Percentiles rank a stretch among this genome's conserved stretches.
These are phyloP conservation scores for Arthroderma uncinatum DNA, from an alignment of 2,329 filamentous ascomycete genomes.

Conservation along the genomic window DNA sequence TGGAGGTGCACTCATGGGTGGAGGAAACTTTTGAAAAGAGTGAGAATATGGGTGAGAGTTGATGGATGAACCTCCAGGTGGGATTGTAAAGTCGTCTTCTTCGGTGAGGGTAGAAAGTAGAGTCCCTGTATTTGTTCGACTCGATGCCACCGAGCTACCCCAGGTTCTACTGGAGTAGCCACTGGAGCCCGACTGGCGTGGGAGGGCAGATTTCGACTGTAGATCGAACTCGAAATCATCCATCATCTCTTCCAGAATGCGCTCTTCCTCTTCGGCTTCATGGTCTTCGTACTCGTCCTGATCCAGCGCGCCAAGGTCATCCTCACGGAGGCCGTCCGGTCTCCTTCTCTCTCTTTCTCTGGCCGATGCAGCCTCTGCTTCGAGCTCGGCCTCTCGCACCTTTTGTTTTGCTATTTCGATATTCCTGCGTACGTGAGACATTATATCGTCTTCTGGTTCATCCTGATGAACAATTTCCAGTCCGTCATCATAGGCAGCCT, in stretches of 20 bases:
- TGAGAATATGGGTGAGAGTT: conserved; percentile 23
- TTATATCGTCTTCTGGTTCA: conserved; percentile 3
- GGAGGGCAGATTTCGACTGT: conserved; percentile 55
- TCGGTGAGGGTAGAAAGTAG: conserved; percentile 64
- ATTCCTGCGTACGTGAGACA: conserved; percentile 46
- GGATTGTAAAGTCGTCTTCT: conserved; percentile 29
- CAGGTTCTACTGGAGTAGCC: conserved; percentile 65
- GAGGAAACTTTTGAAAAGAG: conserved; percentile 34
- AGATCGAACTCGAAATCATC: conserved; percentile 70
- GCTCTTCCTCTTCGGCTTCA: conserved; percentile 62
- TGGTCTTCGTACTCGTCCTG: conserved; percentile 44
- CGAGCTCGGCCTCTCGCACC: conserved; percentile 61
- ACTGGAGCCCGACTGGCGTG: conserved; percentile 73
- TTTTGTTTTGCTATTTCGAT: conserved; percentile 67
- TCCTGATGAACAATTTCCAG: conserved; percentile 52
- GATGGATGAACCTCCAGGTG: conserved; percentile 18
- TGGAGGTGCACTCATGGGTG: conserved; percentile 18
- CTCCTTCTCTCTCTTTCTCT: conserved; percentile 48
- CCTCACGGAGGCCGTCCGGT: conserved; percentile 21
- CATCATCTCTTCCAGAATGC: conserved; percentile 77
- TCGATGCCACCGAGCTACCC: conserved; percentile 67
- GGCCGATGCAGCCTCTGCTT: conserved; percentile 52
- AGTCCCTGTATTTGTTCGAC: conserved; percentile 56
- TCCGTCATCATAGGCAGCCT: conserved; percentile 88
- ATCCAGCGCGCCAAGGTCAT: conserved; percentile 19